Evolutionary conservation across 2,329 filamentous ascomycete species (phyloP).

Genomic region (Arthroderma uncinatum): DNA sequence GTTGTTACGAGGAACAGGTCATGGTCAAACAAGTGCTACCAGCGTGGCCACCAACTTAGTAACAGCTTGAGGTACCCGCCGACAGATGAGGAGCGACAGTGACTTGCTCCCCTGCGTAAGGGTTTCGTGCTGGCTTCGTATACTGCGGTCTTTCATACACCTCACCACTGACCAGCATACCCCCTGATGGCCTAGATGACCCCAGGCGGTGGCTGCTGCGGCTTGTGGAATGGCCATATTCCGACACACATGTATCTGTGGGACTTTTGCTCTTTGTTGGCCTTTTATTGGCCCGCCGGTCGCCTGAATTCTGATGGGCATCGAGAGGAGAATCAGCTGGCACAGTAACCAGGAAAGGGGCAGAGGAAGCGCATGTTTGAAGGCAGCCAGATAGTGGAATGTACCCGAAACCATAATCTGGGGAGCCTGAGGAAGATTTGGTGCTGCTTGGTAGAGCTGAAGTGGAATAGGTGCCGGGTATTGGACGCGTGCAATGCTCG

Average conservation of each 20-base stretch:
- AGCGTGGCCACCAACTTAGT: background rate
- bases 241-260: constrained; percentile 5
- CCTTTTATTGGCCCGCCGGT: background rate
- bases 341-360: background rate
- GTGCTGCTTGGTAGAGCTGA: constrained; percentile 3
- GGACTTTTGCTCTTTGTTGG: background rate
- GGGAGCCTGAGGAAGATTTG: constrained; percentile 11
- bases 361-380: background rate
- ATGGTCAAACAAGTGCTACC: background rate
- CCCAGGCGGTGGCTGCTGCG: background rate
- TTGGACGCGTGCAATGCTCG: constrained; percentile 3
- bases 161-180: constrained; percentile 8
- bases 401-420: constrained; percentile 15
- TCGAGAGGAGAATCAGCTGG: background rate
- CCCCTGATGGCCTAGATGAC: background rate
- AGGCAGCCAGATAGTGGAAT: constrained; percentile 13
- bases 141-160: constrained; percentile 7
- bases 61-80: background rate
- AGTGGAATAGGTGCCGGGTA: background rate
- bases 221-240: constrained; percentile 7
- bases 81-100: background rate
- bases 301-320: background rate
- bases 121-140: background rate
- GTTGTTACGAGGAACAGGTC: background rate
- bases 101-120: background rate